Evolutionary conservation across 2,329 filamentous ascomycete species (phyloP).

Genomic region (Aspergillus felis): DNA sequence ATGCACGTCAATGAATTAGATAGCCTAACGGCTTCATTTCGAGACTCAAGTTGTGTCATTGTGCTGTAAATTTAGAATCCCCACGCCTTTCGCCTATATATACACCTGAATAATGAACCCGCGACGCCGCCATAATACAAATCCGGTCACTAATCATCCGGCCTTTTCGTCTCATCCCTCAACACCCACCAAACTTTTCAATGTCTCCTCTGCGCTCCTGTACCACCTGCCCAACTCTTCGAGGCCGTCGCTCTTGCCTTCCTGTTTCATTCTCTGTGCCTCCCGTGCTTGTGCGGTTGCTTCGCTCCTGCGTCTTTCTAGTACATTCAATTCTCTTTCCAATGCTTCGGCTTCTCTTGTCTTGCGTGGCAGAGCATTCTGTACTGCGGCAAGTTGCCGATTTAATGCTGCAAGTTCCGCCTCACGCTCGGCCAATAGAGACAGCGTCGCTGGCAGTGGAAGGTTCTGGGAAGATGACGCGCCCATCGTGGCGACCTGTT

Average conservation of each 20-base stretch:
- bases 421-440: conserved; percentile 38
- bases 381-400: conserved; percentile 38
- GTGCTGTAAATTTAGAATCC: background rate
- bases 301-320: conserved; percentile 44
- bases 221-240: conserved; percentile 48
- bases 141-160: conserved; percentile 20
- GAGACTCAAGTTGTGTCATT: conserved; percentile 20
- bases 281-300: conserved; percentile 46
- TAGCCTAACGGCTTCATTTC: conserved; percentile 36
- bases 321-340: conserved; percentile 40
- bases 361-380: conserved; percentile 43
- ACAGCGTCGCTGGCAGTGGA: conserved; percentile 38
- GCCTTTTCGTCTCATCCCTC: conserved; percentile 17
- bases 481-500: conserved; percentile 61
- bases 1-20: conserved; percentile 34
- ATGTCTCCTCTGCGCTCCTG: conserved; percentile 36
- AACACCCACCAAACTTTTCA: conserved; percentile 38
- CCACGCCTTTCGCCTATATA: conserved; percentile 4
- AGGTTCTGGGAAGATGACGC: conserved; percentile 36
- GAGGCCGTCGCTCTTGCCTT: conserved; percentile 45
- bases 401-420: conserved; percentile 40
- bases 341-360: conserved; percentile 43
- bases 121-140: conserved; percentile 19
- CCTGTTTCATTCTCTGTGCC: conserved; percentile 38
- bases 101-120: conserved; percentile 8